Percentiles rank a stretch among this genome's conserved stretches.
Evolutionary conservation across 169 alveolate species (phyloP).

Genomic region (Plasmodium fragile): DNA sequence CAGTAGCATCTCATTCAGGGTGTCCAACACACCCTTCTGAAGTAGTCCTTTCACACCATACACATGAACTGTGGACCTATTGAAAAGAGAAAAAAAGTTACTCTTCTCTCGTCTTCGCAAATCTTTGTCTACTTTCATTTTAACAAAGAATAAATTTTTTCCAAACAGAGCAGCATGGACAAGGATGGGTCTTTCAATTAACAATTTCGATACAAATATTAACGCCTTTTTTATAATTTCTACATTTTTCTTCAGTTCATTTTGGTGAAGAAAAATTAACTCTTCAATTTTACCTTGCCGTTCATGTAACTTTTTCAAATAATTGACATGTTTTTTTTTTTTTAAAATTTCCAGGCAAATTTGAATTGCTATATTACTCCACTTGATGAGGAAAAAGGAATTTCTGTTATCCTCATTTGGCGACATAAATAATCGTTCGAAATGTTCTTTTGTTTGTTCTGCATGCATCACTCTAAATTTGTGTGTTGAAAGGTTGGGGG

Average conservation of each 20-base stretch:
- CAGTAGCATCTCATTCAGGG: neutral
- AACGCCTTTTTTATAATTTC: constrained; percentile 72
- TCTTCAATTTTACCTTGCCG: constrained; percentile 82
- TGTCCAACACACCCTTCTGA: neutral
- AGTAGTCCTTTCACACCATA: constrained; percentile 4
- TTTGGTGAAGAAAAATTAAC: constrained; percentile 67
- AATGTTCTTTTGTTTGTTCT: neutral
- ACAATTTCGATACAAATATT: constrained; percentile 57
- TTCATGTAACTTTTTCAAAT: constrained; percentile 77
- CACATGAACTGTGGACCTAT: constrained; percentile 39
- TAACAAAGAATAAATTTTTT: constrained; percentile 45
- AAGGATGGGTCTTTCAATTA: constrained; percentile 80
- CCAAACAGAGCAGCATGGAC: constrained; percentile 67
- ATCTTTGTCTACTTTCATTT: constrained; percentile 46
- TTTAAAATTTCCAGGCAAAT: constrained; percentile 76
- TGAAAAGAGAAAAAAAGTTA: neutral
- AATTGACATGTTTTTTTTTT: constrained; percentile 78
- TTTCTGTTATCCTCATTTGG: constrained; percentile 26
- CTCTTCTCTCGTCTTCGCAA: neutral
- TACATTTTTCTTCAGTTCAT: constrained; percentile 53
- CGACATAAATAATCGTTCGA: neutral
- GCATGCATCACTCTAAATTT: constrained; percentile 21
- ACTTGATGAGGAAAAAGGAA: constrained; percentile 62
- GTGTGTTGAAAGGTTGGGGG: constrained; percentile 36
- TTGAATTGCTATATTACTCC: constrained; percentile 76